Evolutionary conservation across 371 early-diverging fungal species (phyloP).

Genomic region (Rhizopus microsporus): DNA sequence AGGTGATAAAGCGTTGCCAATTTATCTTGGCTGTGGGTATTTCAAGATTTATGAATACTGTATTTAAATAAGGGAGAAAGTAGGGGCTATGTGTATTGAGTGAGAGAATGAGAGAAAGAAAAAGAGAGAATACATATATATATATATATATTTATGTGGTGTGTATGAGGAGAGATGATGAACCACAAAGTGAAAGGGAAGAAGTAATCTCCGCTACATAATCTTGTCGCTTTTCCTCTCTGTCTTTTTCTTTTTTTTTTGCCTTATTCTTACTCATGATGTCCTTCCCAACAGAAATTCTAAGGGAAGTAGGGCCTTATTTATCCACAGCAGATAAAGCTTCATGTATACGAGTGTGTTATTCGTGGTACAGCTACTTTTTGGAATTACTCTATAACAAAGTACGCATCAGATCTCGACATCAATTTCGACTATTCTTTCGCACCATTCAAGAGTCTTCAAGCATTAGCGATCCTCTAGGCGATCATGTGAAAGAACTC

Average conservation of each 20-base stretch:
- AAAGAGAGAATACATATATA: too few relatives aligned
- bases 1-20: too few relatives aligned
- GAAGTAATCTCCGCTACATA: too few relatives aligned
- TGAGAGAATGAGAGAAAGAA: too few relatives aligned
- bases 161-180: too few relatives aligned
- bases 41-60: too few relatives aligned
- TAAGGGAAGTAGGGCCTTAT: conserved; percentile 27
- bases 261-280: conserved; percentile 18
- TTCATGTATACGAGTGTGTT: conserved; percentile 27
- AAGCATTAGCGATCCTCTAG: conserved; percentile 17
- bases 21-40: too few relatives aligned
- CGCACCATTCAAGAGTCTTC: conserved; percentile 17
- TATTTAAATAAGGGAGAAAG: too few relatives aligned
- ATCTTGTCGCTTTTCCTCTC: too few relatives aligned
- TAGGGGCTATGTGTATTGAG: too few relatives aligned
- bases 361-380: conserved; percentile 26
- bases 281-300: conserved; percentile 27
- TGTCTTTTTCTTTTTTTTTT: conserved; percentile 1
- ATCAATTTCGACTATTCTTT: conserved; percentile 27
- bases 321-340: conserved; percentile 23
- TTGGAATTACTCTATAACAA: conserved; percentile 21
- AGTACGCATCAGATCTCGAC: conserved; percentile 18
- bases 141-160: too few relatives aligned
- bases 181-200: too few relatives aligned
- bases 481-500: conserved; percentile 36